These are phyloP conservation scores for Mycotypha africana DNA, from an alignment of 371 early-diverging fungal species.

Conservation along the genomic window DNA sequence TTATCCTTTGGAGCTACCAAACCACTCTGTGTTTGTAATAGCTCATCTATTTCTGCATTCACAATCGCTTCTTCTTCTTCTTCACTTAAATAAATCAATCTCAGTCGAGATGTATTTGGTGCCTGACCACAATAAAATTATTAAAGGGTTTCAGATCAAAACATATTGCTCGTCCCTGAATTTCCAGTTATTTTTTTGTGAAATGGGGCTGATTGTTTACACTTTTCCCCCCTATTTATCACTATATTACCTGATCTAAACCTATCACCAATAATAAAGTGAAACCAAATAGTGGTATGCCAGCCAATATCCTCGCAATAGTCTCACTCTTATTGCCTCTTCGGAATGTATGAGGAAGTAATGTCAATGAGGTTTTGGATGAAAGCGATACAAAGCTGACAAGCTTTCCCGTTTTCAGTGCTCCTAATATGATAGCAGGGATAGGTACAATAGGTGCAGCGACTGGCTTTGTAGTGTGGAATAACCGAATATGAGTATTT, in stretches of 20 bases:
- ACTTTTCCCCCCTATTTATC: neutral
- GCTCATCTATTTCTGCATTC: conserved; percentile 19
- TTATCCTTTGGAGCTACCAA: conserved; percentile 29
- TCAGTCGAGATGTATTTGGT: conserved; percentile 53
- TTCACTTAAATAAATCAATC: conserved; percentile 50
- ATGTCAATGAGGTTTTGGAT: conserved; percentile 40
- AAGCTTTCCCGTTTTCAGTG: conserved; percentile 39
- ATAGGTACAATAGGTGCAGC: conserved; percentile 36
- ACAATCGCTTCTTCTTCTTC: conserved; percentile 45
- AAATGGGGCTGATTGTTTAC: neutral
- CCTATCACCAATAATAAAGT: conserved; percentile 31
- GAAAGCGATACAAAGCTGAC: conserved; percentile 42
- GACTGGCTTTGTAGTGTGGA: conserved; percentile 26
- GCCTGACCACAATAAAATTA: conserved; percentile 24
- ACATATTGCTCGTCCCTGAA: too few relatives aligned
- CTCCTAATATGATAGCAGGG: conserved; percentile 26
- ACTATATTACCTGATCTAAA: conserved; percentile 28
- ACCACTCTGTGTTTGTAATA: conserved; percentile 25
- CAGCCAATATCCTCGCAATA: conserved; percentile 29
- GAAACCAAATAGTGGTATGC: conserved; percentile 39
- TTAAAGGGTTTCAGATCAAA: too few relatives aligned
- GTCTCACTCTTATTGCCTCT: conserved; percentile 12
- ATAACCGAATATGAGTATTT: too few relatives aligned
- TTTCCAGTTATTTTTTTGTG: too few relatives aligned
- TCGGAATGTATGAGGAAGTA: conserved; percentile 43